phyloP scores from a whole-genome alignment of 2,329 filamentous ascomycete genomes.

The Microcyclospora tardicrescens region DNA sequence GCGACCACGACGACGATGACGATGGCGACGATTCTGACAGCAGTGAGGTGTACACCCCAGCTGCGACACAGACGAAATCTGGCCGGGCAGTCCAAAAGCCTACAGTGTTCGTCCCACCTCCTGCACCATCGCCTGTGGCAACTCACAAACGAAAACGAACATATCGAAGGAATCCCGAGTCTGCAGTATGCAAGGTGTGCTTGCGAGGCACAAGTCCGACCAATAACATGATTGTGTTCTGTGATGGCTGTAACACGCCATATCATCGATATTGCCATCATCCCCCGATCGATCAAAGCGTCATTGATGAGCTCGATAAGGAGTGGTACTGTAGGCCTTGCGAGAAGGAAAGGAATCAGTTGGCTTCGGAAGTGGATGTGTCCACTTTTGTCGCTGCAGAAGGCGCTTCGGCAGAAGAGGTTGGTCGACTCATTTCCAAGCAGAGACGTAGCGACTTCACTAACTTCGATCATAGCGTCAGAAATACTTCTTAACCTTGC shows the following conservation, averaged over 20 bases:
- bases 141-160: conserved; percentile 46
- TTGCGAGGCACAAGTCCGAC: conserved; percentile 56
- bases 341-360: conserved; percentile 33
- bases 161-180: conserved; percentile 39
- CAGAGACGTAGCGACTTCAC: not conserved
- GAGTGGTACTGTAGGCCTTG: conserved; percentile 63
- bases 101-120: conserved; percentile 46
- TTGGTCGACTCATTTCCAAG: conserved; percentile 12
- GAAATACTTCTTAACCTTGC: conserved; percentile 47
- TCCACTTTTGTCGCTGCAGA: conserved; percentile 27
- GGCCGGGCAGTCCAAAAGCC: conserved; percentile 60
- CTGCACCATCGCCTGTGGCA: conserved; percentile 32
- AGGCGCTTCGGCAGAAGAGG: conserved; percentile 30
- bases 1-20: conserved; percentile 18
- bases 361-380: conserved; percentile 28
- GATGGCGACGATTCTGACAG: conserved; percentile 28
- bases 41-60: conserved; percentile 36
- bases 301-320: conserved; percentile 51
- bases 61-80: conserved; percentile 59
- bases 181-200: conserved; percentile 58
- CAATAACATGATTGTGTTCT: conserved; percentile 75
- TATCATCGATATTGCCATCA: conserved; percentile 78
- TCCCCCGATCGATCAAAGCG: conserved; percentile 57
- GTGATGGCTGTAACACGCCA: conserved; percentile 64
- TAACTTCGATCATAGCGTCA: conserved; percentile 9